These are phyloP conservation scores for Cydonia oblonga DNA, from an alignment of 331 rosid genomes.

Conservation along the genomic window DNA sequence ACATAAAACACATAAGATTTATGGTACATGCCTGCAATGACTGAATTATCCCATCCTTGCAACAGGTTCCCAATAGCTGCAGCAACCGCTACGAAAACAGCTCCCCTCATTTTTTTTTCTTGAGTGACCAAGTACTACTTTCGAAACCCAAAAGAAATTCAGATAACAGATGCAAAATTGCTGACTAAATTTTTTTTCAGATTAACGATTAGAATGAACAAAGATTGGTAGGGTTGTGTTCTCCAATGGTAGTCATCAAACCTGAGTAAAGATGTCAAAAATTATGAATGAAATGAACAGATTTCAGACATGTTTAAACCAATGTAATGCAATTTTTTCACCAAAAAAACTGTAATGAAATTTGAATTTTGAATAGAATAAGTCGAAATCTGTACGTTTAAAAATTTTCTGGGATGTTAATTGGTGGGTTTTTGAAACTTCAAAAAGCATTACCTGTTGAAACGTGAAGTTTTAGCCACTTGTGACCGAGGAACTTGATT, in stretches of 20 bases:
- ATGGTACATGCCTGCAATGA: constrained; percentile 14
- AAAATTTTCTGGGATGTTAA: neutral
- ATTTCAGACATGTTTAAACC: too few relatives aligned
- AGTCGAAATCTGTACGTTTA: neutral
- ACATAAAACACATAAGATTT: neutral
- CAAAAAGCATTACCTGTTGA: neutral
- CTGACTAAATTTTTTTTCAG: neutral
- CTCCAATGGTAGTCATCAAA: neutral
- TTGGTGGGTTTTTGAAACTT: neutral
- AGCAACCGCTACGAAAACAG: constrained; percentile 10
- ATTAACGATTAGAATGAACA: neutral
- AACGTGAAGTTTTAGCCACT: neutral
- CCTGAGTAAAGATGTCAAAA: neutral
- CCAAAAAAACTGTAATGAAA: neutral
- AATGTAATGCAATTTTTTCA: neutral
- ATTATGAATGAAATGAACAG: too few relatives aligned
- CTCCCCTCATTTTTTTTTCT: constrained; percentile 14
- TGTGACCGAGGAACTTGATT: neutral
- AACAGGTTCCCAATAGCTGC: constrained; percentile 20
- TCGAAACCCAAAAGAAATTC: neutral
- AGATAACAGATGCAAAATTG: neutral
- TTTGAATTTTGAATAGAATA: constrained; percentile 1
- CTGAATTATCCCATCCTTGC: constrained; percentile 24
- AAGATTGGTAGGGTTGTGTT: neutral
- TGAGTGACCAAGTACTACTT: neutral